These are phyloP conservation scores for Durotheca rogersii DNA, from an alignment of 495 filamentous ascomycete species.

Conservation along the genomic window DNA sequence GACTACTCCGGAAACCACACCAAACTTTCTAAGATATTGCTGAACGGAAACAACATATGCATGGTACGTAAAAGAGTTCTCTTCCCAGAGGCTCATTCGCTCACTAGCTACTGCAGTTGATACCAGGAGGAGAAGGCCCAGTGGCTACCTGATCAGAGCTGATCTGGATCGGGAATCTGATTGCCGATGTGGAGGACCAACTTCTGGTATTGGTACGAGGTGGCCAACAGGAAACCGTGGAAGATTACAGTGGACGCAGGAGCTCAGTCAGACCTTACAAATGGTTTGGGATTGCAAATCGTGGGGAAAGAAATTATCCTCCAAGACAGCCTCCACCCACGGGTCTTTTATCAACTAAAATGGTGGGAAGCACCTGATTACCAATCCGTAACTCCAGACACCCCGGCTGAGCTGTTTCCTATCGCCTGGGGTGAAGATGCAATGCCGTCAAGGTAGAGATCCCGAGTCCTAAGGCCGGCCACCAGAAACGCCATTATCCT, in stretches of 20 bases:
- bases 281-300: no score
- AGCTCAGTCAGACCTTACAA: no score
- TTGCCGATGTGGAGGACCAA: neutral
- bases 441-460: slow-evolving; percentile 10
- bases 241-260: no score
- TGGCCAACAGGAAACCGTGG: no score
- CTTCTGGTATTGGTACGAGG: no score
- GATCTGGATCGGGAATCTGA: neutral
- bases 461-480: slow-evolving; percentile 9
- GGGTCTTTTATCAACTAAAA: neutral
- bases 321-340: no score
- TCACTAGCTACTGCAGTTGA: slow-evolving; percentile 57
- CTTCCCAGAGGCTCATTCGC: neutral
- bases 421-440: slow-evolving; percentile 11
- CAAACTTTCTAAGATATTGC: slow-evolving; percentile 86
- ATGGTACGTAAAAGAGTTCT: slow-evolving; percentile 63
- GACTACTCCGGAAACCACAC: slow-evolving; percentile 84
- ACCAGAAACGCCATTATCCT: slow-evolving; percentile 34
- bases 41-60: slow-evolving; percentile 99
- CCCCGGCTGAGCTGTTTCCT: slow-evolving; percentile 8
- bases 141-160: slow-evolving; percentile 27
- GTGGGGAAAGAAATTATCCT: no score
- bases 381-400: slow-evolving; percentile 24
- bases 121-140: slow-evolving; percentile 84
- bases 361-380: no score